Conservation (phyloP, 2,329 filamentous ascomycete species). For the Phoma sp. region DNA sequence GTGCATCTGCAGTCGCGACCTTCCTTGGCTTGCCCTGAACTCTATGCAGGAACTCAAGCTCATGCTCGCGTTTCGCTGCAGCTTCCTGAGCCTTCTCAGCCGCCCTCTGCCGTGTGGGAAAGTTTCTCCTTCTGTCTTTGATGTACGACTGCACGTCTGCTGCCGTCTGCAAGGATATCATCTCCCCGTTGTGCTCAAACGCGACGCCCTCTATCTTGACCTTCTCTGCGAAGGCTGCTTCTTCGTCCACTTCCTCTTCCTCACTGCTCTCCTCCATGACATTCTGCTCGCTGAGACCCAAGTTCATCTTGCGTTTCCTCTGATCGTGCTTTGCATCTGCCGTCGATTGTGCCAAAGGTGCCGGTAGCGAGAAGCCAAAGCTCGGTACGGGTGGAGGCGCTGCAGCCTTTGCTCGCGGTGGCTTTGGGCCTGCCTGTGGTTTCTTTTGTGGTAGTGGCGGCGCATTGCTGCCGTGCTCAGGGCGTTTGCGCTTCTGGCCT, state of each 20-base stretch:
- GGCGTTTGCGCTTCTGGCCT: constrained; percentile 40
- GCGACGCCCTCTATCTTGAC: constrained; percentile 60
- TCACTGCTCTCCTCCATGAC: constrained; percentile 59
- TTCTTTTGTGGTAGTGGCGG: constrained; percentile 20
- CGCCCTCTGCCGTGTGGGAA: constrained; percentile 76
- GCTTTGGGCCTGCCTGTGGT: constrained; percentile 31
- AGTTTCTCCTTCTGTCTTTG: constrained; percentile 78
- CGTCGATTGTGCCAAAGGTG: constrained; percentile 15
- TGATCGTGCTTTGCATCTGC: constrained; percentile 3
- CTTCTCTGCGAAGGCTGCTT: constrained; percentile 55
- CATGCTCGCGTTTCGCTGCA: constrained; percentile 29
- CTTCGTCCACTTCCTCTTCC: constrained; percentile 74
- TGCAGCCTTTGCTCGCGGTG: constrained; percentile 42
- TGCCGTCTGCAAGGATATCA: constrained; percentile 59
- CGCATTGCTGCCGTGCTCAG: constrained; percentile 23
- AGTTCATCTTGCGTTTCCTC: constrained; percentile 60
- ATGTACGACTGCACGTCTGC: constrained; percentile 82
- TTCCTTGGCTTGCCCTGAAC: constrained; percentile 31
- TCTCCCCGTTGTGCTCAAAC: constrained; percentile 64
- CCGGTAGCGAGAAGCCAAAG: constrained; percentile 45
- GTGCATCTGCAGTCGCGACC: constrained; percentile 9
- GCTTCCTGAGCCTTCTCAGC: constrained; percentile 65
- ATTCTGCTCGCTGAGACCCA: constrained; percentile 73
- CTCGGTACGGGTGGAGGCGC: constrained; percentile 44
- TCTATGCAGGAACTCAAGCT: constrained; percentile 50